These are phyloP conservation scores for Millerozyma acaciae DNA, from an alignment of 805 yeast genomes.

Conservation along the genomic window DNA sequence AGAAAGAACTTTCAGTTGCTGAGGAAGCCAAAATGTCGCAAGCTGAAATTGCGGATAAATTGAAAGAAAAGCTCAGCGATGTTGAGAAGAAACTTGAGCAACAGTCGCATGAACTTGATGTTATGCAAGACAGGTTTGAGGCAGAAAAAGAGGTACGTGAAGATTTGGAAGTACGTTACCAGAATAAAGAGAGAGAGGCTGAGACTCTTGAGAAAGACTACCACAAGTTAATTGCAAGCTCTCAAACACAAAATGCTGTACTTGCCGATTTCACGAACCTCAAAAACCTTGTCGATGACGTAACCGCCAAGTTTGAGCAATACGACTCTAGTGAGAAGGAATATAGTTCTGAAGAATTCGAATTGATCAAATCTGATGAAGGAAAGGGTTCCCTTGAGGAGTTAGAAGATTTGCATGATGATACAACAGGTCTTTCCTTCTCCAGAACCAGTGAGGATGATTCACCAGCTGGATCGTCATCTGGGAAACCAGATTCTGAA, in stretches of 20 bases:
- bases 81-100: background rate
- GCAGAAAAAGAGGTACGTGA: background rate
- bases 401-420: background rate
- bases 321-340: constrained; percentile 8
- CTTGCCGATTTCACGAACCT: no score
- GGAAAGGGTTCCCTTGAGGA: constrained; percentile 1
- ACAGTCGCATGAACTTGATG: background rate
- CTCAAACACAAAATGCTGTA: no score
- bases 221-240: no score
- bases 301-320: no score
- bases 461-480: no score
- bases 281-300: no score
- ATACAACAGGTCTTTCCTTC: no score
- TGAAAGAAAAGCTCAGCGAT: background rate
- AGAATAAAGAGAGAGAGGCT: background rate
- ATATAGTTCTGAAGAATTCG: constrained; percentile 6
- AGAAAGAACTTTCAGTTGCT: no score
- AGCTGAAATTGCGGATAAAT: background rate
- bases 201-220: background rate
- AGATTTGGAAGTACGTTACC: constrained; percentile 1
- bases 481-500: no score
- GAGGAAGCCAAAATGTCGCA: no score
- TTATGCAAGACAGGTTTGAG: background rate
- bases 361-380: background rate
- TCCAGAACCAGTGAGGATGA: no score